Evolutionary conservation across 441 rosid genomes (phyloP), one percentile per base, ranked within the genome.

Genomic region (Omphalea diandra): DNA sequence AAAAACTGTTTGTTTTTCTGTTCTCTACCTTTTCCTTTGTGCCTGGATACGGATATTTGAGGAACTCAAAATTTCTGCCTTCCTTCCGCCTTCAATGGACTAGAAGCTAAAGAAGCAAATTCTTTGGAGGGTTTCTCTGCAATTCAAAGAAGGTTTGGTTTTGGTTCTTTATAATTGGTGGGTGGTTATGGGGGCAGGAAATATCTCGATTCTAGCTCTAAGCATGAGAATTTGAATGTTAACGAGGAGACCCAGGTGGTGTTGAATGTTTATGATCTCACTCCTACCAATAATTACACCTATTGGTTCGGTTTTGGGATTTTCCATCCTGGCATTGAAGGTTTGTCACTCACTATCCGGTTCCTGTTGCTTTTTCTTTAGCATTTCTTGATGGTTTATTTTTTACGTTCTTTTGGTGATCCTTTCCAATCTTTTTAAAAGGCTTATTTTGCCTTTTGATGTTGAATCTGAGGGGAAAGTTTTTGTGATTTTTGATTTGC

Each of bases 251-350:
- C 78, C 64, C 81, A 75, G 18, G 97, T 95, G 41, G 52, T 83
- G 44, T 77, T 95, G 73, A 89, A 95, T 61, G 87, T 93, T 35
- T 95, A 95, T 74, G 99, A 95, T 85, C 96, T 95, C 68, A 93
- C 95, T 26, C 93, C 93, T 70, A 54, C 82, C 76, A 95, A 95
- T 78, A 86, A 81, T 65, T 95, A 95, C 82, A 87, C 87, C 71
- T 84, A 79, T 76, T 95, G 96, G 97, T 79, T 93, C 63, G 98
- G 99, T 9, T 86, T 90, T 47, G 99, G 99, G 63, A 88, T 95
- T 26, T 95, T 90, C 77, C 98, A 95, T 87, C 89, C 98, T 5
- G 99, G 97, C 27, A 81, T 95, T 75, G 90, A 95, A 80, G 98
- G 99, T 90, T 47, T 17, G 54, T 67, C 26, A 4, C 12, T n/a